A percentile compares a stretch with the other conserved stretches of the same genome.
Conservation (phyloP, 768 basidiomycete species). For the Dendrothele bispora region DNA sequence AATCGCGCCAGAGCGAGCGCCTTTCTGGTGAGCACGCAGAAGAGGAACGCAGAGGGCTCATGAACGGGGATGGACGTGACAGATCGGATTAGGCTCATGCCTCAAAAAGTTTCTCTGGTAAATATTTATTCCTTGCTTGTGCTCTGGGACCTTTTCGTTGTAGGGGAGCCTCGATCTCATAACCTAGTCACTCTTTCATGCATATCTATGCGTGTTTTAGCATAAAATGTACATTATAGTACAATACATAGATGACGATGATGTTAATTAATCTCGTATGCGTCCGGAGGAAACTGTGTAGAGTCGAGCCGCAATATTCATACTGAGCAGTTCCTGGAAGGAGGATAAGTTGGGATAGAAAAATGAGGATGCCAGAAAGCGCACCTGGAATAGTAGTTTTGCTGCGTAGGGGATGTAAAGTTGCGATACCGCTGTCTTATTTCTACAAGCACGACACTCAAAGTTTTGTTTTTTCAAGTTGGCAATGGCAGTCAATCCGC, state of each 20-base stretch:
- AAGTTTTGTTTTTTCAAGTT: slow-evolving; percentile 99
- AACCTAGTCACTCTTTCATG: not conserved
- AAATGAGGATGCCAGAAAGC: slow-evolving; percentile 14
- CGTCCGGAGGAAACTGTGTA: slow-evolving; percentile 88
- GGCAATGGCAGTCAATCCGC: slow-evolving; percentile 95
- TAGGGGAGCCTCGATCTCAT: not conserved
- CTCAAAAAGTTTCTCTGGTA: not conserved
- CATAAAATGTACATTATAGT: slow-evolving; percentile 14
- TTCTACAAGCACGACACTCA: slow-evolving; percentile 97
- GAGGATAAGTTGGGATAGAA: slow-evolving; percentile 1
- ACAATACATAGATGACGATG: slow-evolving; percentile 9
- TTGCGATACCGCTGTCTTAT: slow-evolving; percentile 93
- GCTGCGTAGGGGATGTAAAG: slow-evolving; percentile 95
- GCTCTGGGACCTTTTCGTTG: not conserved
- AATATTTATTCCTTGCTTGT: not conserved
- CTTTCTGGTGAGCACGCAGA: slow-evolving; percentile 51
- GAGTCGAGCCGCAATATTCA: slow-evolving; percentile 89
- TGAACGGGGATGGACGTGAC: slow-evolving; percentile 31
- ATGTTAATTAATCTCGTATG: slow-evolving; percentile 58
- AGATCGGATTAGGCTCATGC: slow-evolving; percentile 13
- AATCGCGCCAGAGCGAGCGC: slow-evolving; percentile 47
- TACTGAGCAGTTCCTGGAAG: slow-evolving; percentile 86
- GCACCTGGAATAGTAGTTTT: slow-evolving; percentile 91
- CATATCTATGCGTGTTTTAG: slow-evolving; percentile 3
- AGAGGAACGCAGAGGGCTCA: slow-evolving; percentile 68